Percentiles rank a stretch among this genome's conserved stretches.
These are phyloP conservation scores for Arthrobotrys sphaeroides DNA, from an alignment of 2,329 filamentous ascomycete genomes.

Conservation along the genomic window DNA sequence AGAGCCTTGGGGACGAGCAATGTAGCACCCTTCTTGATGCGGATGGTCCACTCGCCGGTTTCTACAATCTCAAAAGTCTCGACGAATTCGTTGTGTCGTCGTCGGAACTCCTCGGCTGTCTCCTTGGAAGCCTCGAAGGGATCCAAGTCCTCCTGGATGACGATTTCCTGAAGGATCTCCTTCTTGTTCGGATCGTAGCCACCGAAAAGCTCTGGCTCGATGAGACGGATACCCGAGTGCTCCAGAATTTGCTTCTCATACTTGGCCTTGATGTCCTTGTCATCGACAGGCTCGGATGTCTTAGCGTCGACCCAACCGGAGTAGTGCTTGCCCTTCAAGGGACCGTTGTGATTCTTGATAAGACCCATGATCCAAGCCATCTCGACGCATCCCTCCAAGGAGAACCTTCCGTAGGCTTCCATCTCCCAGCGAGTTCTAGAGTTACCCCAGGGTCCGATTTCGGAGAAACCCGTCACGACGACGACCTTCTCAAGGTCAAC, in stretches of 20 bases:
- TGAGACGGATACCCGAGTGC: constrained; percentile 95
- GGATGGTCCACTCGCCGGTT: constrained; percentile 91
- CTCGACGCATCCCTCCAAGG: constrained; percentile 95
- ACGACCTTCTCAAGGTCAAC: constrained; percentile 98
- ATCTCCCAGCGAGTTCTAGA: constrained; percentile 98
- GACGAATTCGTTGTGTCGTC: constrained; percentile 95
- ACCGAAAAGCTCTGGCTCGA: constrained; percentile 95
- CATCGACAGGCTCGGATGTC: constrained; percentile 92
- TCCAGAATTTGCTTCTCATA: constrained; percentile 97
- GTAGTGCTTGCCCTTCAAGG: constrained; percentile 94
- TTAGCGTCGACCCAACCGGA: constrained; percentile 97
- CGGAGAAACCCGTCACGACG: constrained; percentile 94
- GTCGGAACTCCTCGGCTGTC: constrained; percentile 95
- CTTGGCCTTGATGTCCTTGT: constrained; percentile 96
- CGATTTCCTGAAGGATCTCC: constrained; percentile 95
- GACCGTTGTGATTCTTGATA: constrained; percentile 97
- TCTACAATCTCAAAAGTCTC: constrained; percentile 96
- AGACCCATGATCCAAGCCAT: constrained; percentile 99
- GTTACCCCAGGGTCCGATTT: constrained; percentile 98
- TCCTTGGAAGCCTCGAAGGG: constrained; percentile 98
- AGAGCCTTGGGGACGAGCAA: constrained; percentile 97
- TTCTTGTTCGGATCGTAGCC: constrained; percentile 99
- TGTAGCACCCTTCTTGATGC: constrained; percentile 92
- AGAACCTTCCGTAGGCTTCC: constrained; percentile 96
- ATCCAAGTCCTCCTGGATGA: constrained; percentile 95